Base-by-base conservation (phyloP, 202 grass and related monocot genomes). In the Setaria viridis region DNA sequence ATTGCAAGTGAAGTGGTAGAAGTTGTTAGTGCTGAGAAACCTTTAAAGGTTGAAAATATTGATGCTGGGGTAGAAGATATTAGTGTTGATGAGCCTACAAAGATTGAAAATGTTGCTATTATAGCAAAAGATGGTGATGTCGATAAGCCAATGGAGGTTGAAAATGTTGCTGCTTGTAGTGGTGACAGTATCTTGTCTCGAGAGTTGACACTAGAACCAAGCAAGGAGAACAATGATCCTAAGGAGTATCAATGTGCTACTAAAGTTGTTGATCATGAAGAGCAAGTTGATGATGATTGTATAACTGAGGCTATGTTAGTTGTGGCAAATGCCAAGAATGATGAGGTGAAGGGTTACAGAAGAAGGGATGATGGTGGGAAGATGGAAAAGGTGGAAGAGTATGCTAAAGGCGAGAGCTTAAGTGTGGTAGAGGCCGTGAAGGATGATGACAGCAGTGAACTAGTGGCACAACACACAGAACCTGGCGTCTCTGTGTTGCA, bases 301-400 rank as follows among this genome's bases (percentile, higher is more conserved):
- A 81, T 81, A 50, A 70, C 74, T 82, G 43, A 85, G 74, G 72
- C 48, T 73, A 56, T 48, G 16, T 60, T 12, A 85, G 87, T 76
- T 84, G 39, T 41, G 39, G 4, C 4, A 41, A 4, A 41, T 41
- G 39, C 39, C 39, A 4, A 41, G 39, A 41, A 41, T 41, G 39
- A 41, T 41, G 39, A 41, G 39, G 39, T 41, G 39, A 4, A 41
- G 39, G 39, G 39, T 41, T 2, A 41, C 39, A 41, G 4, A 41
- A 41, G 39, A 41, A 2, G 2, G 39, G 39, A 41, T 41, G 39
- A 41, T 2, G 39, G 39, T 4, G 39, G 39, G 39, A 4, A 41
- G 39, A 4, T 41, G 39, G 39, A 41, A 41, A 4, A 41, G 39
- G 39, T 41, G 39, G 39, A 41, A 4, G 39, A 41, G 4, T 2